A percentile compares a stretch with the other conserved stretches of the same genome.
Conservation (phyloP, 495 filamentous ascomycete genomes). For the Podospora conica region DNA sequence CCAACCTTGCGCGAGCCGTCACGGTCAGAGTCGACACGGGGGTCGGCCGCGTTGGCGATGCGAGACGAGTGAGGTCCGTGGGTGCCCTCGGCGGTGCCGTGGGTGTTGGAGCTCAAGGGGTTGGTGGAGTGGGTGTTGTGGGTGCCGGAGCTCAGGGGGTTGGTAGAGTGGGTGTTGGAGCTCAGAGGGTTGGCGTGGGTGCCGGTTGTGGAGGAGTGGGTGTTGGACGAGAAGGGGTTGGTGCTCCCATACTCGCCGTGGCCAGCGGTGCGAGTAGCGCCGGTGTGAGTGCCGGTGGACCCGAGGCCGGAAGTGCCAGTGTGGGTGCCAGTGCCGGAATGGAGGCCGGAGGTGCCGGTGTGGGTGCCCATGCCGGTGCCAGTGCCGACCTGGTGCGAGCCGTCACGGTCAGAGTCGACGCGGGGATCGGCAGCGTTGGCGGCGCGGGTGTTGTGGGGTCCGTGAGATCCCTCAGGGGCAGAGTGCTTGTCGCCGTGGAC, state of each 20-base stretch:
- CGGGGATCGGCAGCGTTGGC: slow-evolving; percentile 44
- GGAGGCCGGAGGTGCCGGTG: slow-evolving; percentile 1
- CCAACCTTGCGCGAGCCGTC: slow-evolving; percentile 24
- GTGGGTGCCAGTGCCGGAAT: slow-evolving; percentile 3
- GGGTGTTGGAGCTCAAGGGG: slow-evolving; percentile 5
- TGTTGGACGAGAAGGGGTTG: slow-evolving; percentile 24
- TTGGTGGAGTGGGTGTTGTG: slow-evolving; percentile 13
- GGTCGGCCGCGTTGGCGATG: slow-evolving; percentile 50
- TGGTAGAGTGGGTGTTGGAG: slow-evolving; percentile 10
- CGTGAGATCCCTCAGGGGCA: slow-evolving; percentile 36
- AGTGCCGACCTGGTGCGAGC: slow-evolving; percentile 14
- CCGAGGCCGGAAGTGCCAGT: slow-evolving; percentile 1
- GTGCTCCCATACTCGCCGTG: slow-evolving; percentile 14
- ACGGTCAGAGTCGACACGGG: slow-evolving; percentile 44
- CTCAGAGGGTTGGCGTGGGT: slow-evolving; percentile 3
- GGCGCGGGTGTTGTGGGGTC: slow-evolving; percentile 47
- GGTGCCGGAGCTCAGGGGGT: not conserved
- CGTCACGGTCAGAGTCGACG: slow-evolving; percentile 23
- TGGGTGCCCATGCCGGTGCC: slow-evolving; percentile 31
- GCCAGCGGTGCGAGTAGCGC: slow-evolving; percentile 3
- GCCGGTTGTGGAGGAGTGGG: slow-evolving; percentile 26
- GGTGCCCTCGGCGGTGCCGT: slow-evolving; percentile 20
- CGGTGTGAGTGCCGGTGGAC: slow-evolving; percentile 6
- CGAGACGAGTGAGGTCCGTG: slow-evolving; percentile 47
- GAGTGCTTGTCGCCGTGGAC: slow-evolving; percentile 33